phyloP scores from a whole-genome alignment of 164 flowering plant genomes.

The Nelumbo lutea region DNA sequence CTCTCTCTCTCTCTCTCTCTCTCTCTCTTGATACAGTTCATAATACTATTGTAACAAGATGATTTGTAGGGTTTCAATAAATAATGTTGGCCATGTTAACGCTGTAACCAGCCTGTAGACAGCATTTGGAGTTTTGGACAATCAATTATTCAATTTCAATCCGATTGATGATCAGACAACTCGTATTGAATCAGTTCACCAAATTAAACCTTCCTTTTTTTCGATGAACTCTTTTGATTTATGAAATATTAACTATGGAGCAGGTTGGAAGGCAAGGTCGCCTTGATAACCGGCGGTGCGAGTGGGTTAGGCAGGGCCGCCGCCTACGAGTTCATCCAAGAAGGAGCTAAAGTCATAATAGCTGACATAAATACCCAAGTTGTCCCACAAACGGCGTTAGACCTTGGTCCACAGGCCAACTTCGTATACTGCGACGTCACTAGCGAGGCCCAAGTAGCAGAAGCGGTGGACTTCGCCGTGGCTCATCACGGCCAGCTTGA shows the following conservation, averaged over 20 bases:
- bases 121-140: too few species aligned
- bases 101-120: too few species aligned
- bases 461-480: constrained; percentile 41
- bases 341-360: constrained; percentile 61
- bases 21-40: neutral
- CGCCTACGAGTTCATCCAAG: constrained; percentile 45
- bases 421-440: constrained; percentile 50
- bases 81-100: too few species aligned
- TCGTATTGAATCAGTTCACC: too few species aligned
- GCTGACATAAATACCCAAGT: constrained; percentile 41
- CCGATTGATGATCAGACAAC: too few species aligned
- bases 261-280: constrained; percentile 74
- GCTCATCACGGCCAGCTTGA: constrained; percentile 48
- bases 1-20: too few species aligned
- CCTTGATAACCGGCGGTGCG: constrained; percentile 71
- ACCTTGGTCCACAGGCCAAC: constrained; percentile 40
- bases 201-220: too few species aligned
- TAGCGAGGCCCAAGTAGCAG: constrained; percentile 40
- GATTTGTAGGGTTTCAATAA: too few species aligned
- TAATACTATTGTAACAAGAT: neutral
- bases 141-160: too few species aligned
- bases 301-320: constrained; percentile 69
- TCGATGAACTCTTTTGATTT: too few species aligned
- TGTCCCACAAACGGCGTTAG: constrained; percentile 31
- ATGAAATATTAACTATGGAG: neutral